Percentiles rank a stretch among this genome's conserved stretches.
These are phyloP conservation scores for Meripilus lineatus DNA, from an alignment of 1,284 basidiomycete genomes.

Conservation along the genomic window DNA sequence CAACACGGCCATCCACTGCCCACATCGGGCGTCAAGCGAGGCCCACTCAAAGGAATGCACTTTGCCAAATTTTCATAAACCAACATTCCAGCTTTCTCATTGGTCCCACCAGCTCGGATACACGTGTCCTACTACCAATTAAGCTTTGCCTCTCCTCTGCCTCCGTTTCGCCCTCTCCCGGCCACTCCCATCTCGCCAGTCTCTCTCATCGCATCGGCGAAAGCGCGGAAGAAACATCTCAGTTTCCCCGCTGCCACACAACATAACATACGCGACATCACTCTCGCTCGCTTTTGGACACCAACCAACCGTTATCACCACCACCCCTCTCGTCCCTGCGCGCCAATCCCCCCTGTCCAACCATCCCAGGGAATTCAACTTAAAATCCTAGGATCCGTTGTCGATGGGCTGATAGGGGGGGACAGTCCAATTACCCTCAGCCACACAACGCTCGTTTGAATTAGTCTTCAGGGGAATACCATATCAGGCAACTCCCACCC, in stretches of 20 bases:
- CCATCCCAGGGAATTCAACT: not conserved
- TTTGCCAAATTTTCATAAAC: too few species aligned
- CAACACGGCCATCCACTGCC: not conserved
- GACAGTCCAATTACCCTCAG: too few species aligned
- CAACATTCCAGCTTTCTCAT: not conserved
- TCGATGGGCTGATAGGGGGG: too few species aligned
- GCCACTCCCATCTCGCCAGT: too few species aligned
- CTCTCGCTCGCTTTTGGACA: too few species aligned
- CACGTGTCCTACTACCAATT: not conserved
- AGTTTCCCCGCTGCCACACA: not conserved
- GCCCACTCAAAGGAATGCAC: too few species aligned
- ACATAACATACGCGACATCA: not conserved
- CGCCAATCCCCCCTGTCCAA: not conserved
- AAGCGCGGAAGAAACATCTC: not conserved
- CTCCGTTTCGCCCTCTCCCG: not conserved
- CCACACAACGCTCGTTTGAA: too few species aligned
- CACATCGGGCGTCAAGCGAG: not conserved
- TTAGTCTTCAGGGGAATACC: too few species aligned
- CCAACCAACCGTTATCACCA: too few species aligned
- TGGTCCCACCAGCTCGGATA: not conserved
- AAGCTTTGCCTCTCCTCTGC: conserved; percentile 1
- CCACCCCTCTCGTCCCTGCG: too few species aligned
- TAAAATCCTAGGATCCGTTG: too few species aligned
- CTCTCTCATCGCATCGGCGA: conserved; percentile 1
- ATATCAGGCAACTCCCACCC: too few species aligned